These are phyloP conservation scores for Starmerella tilneyi DNA, from an alignment of 805 yeast species.

Conservation along the genomic window DNA sequence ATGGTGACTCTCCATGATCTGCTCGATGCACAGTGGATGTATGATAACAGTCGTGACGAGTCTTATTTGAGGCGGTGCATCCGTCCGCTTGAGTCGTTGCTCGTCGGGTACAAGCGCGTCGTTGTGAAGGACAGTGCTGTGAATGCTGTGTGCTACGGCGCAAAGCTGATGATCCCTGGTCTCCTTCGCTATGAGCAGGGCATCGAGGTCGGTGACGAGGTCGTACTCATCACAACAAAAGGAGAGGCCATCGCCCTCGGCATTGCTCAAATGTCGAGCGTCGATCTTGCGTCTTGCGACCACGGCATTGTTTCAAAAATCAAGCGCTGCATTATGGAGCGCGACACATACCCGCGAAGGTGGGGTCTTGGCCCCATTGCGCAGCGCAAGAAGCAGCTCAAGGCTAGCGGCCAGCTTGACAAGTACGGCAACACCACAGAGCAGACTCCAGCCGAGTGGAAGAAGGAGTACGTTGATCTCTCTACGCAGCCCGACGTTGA, in stretches of 20 bases:
- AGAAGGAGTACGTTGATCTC: conserved; percentile 63
- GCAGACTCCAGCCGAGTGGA: conserved; percentile 89
- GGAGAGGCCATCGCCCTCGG: conserved; percentile 99
- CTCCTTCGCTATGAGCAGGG: conserved; percentile 94
- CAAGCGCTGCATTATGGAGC: conserved; percentile 98
- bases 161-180: conserved; percentile 98
- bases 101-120: conserved; percentile 91
- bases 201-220: conserved; percentile 93
- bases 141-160: conserved; percentile 97
- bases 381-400: conserved; percentile 94
- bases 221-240: conserved; percentile 93
- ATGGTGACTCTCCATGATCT: conserved; percentile 95
- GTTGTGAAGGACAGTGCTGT: conserved; percentile 94
- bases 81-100: conserved; percentile 86
- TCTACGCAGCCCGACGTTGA: conserved; percentile 44
- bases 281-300: conserved; percentile 90
- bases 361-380: conserved; percentile 99
- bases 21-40: conserved; percentile 95
- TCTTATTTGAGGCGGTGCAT: conserved; percentile 86
- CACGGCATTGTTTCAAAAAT: conserved; percentile 98
- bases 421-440: conserved; percentile 90
- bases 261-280: conserved; percentile 97
- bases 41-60: conserved; percentile 95
- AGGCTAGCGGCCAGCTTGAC: conserved; percentile 94
- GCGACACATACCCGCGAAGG: conserved; percentile 98